Conservation (phyloP, 495 filamentous ascomycete species). For the Pseudotulostoma volvatum region DNA sequence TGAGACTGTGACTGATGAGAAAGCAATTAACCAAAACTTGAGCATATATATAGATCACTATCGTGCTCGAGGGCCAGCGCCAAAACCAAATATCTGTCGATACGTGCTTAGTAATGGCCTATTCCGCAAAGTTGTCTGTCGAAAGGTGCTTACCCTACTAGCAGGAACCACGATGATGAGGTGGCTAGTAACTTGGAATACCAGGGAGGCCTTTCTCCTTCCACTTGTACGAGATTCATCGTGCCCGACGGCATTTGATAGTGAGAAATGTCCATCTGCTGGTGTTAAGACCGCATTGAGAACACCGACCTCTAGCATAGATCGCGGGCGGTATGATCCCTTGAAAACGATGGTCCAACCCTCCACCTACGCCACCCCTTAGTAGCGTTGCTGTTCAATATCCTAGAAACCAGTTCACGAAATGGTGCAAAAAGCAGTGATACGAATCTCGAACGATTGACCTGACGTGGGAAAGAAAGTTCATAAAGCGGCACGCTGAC, state of each 20-base stretch:
- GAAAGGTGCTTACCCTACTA: conserved; percentile 11
- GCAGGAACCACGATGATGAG: conserved; percentile 10
- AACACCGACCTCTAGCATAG: background rate
- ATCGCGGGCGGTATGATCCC: background rate
- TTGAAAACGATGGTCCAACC: background rate
- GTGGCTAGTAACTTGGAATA: conserved; percentile 8
- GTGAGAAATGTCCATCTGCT: background rate
- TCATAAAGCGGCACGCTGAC: too few relatives aligned
- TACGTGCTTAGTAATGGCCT: too few relatives aligned
- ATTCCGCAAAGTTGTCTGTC: background rate
- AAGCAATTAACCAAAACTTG: conserved; percentile 7
- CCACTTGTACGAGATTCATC: background rate
- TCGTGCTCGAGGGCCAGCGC: conserved; percentile 18
- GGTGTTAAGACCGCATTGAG: background rate
- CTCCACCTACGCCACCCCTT: background rate
- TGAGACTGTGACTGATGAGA: conserved; percentile 14
- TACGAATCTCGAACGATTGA: too few relatives aligned
- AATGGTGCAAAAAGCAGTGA: too few relatives aligned
- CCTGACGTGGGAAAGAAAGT: too few relatives aligned
- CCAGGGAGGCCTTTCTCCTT: background rate
- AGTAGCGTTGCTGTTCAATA: conserved; percentile 1
- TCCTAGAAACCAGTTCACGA: too few relatives aligned
- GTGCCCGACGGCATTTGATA: background rate
- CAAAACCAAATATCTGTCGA: conserved; percentile 18
- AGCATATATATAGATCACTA: conserved; percentile 1